phyloP scores from a whole-genome alignment of 2,329 filamentous ascomycete genomes.

The Gyromitra esculenta region DNA sequence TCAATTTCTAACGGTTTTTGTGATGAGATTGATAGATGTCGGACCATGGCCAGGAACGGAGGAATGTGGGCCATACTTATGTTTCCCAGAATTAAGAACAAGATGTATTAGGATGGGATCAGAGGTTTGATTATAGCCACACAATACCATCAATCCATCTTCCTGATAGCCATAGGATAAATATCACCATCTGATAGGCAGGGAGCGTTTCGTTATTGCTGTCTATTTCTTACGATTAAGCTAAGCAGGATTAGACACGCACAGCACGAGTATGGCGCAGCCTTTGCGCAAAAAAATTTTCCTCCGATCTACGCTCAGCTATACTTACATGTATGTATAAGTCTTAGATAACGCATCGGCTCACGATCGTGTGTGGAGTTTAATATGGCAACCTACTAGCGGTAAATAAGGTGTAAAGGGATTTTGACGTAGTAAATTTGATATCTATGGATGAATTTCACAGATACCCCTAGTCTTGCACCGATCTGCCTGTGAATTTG shows the following conservation, averaged over 20 bases:
- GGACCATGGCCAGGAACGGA: background rate
- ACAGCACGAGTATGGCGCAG: background rate
- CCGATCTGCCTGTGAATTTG: background rate
- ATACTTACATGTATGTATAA: too few species aligned
- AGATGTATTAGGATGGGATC: background rate
- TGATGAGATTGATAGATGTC: background rate
- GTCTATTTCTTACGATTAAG: background rate
- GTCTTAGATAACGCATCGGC: too few species aligned
- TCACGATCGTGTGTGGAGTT: too few species aligned
- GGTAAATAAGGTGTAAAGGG: too few species aligned
- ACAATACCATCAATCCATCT: background rate
- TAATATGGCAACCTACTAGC: too few species aligned
- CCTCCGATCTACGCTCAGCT: too few species aligned
- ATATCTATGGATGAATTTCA: background rate
- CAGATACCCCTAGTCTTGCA: background rate
- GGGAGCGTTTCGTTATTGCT: background rate
- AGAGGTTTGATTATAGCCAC: background rate
- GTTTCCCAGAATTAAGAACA: background rate
- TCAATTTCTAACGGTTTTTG: background rate
- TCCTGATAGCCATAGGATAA: background rate
- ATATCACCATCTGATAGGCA: background rate
- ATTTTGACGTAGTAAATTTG: background rate
- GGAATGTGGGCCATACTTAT: background rate
- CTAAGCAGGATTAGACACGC: background rate
- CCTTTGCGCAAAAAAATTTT: background rate